A percentile compares a stretch with the other conserved stretches of the same genome.
These are phyloP conservation scores for Posidonia oceanica DNA, from an alignment of 116 monocot species.

Conservation along the genomic window DNA sequence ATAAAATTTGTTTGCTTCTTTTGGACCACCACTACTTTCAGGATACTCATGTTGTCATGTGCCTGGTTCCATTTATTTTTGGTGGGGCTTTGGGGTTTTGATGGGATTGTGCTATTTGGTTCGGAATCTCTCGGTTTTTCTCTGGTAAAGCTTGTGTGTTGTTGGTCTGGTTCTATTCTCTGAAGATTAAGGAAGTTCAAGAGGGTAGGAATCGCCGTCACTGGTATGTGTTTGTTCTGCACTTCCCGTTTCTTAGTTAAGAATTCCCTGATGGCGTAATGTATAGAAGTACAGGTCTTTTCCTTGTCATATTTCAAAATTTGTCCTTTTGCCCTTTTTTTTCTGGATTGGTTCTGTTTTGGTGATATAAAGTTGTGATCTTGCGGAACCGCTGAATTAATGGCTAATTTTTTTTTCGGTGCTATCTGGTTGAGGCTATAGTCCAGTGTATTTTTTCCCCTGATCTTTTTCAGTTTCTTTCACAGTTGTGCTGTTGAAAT, in stretches of 20 bases:
- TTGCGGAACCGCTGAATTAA: too few relatives aligned
- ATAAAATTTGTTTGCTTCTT: neutral
- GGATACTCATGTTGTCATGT: slow-evolving; percentile 3
- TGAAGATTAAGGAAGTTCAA: neutral
- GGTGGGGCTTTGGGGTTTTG: slow-evolving; percentile 1
- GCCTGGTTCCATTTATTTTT: neutral
- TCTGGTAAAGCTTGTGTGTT: neutral
- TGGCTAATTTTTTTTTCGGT: too few relatives aligned
- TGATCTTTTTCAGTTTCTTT: too few relatives aligned
- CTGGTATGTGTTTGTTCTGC: neutral
- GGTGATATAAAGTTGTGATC: too few relatives aligned
- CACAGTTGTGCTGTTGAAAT: too few relatives aligned
- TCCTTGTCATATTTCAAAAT: neutral
- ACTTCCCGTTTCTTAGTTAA: neutral
- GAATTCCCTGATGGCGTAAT: neutral
- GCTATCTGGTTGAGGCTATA: too few relatives aligned
- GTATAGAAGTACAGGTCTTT: neutral
- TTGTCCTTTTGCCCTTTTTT: too few relatives aligned
- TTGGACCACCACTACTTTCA: neutral
- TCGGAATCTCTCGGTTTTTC: neutral
- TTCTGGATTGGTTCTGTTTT: too few relatives aligned
- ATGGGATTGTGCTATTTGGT: neutral
- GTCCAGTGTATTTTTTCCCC: too few relatives aligned
- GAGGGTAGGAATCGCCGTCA: neutral
- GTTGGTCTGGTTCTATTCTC: neutral